Conservation (phyloP, 2,329 filamentous ascomycete species). For the Periconia sp. region DNA sequence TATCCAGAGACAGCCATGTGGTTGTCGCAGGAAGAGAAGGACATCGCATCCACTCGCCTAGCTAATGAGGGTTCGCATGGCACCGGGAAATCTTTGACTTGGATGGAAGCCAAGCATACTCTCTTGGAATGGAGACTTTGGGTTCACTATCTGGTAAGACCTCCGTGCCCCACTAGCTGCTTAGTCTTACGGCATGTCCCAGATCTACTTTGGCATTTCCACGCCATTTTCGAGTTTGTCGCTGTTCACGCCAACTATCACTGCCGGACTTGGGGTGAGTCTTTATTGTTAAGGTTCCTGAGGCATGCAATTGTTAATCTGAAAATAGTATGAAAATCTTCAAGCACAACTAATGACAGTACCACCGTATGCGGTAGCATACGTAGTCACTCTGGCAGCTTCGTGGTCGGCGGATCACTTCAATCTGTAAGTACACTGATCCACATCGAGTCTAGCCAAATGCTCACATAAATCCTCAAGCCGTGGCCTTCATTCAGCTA, state of each 20-base stretch:
- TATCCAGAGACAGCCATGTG: constrained; percentile 57
- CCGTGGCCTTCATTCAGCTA: constrained; percentile 59
- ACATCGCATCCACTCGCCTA: constrained; percentile 46
- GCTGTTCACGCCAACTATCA: constrained; percentile 69
- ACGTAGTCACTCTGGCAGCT: constrained; percentile 52
- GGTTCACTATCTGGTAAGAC: constrained; percentile 59
- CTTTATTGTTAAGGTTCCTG: no score
- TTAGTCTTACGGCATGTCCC: no score
- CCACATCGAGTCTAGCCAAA: no score
- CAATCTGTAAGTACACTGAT: no score
- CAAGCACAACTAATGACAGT: constrained; percentile 71
- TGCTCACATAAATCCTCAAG: no score
- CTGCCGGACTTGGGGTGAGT: constrained; percentile 63
- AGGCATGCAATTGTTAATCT: no score
- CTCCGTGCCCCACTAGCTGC: no score
- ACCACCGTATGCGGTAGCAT: constrained; percentile 69
- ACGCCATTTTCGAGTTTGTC: constrained; percentile 51
- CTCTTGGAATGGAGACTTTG: constrained; percentile 59
- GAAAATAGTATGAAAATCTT: constrained; percentile 60
- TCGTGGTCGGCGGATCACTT: constrained; percentile 28
- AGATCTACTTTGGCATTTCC: constrained; percentile 33
- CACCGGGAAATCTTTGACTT: constrained; percentile 47
- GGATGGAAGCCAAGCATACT: constrained; percentile 54
- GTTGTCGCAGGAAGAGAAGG: constrained; percentile 51
- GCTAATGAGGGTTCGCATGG: constrained; percentile 52